phyloP scores from a whole-genome alignment of 169 alveolate species.

The Cryptosporidium ubiquitum region DNA sequence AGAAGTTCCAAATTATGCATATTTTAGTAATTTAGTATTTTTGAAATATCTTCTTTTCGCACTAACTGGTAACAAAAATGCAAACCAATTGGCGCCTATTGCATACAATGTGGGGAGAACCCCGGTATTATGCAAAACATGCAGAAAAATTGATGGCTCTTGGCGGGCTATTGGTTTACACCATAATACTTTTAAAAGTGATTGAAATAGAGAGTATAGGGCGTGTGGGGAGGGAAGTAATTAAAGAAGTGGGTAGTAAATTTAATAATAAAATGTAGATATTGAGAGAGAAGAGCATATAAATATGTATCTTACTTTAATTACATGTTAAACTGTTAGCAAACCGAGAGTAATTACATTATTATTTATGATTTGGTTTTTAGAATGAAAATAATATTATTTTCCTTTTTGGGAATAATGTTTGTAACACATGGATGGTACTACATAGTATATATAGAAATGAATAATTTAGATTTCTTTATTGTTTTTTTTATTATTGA shows the following conservation, averaged over 20 bases:
- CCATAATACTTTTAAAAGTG: not conserved
- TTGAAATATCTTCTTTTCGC: slow-evolving; percentile 2
- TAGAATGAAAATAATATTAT: too few relatives aligned
- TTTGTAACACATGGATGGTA: too few relatives aligned
- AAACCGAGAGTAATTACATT: too few relatives aligned
- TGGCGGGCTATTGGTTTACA: not conserved
- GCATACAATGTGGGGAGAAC: not conserved
- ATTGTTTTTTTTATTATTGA: too few relatives aligned
- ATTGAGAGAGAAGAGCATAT: not conserved
- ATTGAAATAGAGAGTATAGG: not conserved
- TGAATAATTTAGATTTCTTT: too few relatives aligned
- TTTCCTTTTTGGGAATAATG: too few relatives aligned
- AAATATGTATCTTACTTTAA: too few relatives aligned
- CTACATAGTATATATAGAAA: too few relatives aligned
- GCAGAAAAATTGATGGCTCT: not conserved
- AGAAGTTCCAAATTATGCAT: not conserved
- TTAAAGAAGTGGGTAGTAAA: not conserved
- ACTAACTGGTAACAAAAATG: not conserved
- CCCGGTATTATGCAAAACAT: not conserved
- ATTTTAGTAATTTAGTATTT: not conserved
- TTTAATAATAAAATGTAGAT: too few relatives aligned
- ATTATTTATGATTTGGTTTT: too few relatives aligned
- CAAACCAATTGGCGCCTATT: not conserved
- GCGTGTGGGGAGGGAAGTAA: not conserved
- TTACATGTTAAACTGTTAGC: too few relatives aligned